Base-by-base conservation (phyloP, 805 yeast species). In the Cyberlindnera japonica region DNA sequence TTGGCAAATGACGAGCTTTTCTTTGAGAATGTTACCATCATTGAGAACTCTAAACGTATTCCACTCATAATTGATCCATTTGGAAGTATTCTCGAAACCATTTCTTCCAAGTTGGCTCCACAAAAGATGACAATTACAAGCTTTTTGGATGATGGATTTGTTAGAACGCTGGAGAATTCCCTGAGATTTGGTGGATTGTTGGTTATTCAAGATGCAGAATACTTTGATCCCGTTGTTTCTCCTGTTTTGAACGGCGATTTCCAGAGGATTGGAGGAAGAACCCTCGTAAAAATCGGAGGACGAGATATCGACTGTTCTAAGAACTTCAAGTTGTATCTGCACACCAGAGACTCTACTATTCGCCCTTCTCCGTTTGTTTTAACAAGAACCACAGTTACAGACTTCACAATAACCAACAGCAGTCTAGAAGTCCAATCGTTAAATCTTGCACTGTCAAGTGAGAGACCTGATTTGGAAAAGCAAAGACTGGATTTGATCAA, bases 141-240 rank as follows among this genome's bases (percentile, higher is more conserved):
- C 51, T 86, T 91, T 54, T 59, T 83, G 32, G 88, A 84, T 51
- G 74, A 69, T 5, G 75, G 82, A 0, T 85, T 81, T 56, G 57
- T 74, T 3, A 81, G 79, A 48, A 83, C 77, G 31, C 54, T 91
- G 13, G 95, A 89, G 56, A 83, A 87, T 52, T 82, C 95, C 0
- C 57, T 90, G 20, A 67, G 93, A 48, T 90, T 90, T 68, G 97
- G 98, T 5, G 88, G 86, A 3, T 52, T 75, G 1, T 64, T 91
- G 7, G 55, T 90, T 12, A 70, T 91, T 14, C 77, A 77, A 49
- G 91, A 91, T 62, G 89, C 90, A 4, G 97, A 91, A 54, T 64
- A 72, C 48, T 80, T 75, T 54, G 91, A 91, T 56, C 95, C 96
- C 0, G 62, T 85, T 7, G 55, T 91, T 10, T 75, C 75, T 41